phyloP scores from a whole-genome alignment of 108 stramenopile genomes.

The Cylindrotheca fusiformis region DNA sequence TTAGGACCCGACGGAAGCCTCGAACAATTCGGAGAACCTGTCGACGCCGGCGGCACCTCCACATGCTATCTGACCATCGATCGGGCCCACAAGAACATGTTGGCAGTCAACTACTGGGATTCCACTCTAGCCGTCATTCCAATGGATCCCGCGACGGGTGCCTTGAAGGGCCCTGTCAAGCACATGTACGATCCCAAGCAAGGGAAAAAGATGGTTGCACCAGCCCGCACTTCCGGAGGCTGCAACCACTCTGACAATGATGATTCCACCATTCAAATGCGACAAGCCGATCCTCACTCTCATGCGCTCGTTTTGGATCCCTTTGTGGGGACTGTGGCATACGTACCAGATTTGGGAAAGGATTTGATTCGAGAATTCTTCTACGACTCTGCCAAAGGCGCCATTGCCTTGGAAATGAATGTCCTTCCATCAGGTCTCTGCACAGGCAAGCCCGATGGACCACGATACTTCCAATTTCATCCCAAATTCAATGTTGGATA shows the following conservation, averaged over 20 bases:
- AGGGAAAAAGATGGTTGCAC: constrained; percentile 64
- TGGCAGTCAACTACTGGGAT: constrained; percentile 96
- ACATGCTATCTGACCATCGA: constrained; percentile 96
- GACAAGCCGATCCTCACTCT: constrained; percentile 94
- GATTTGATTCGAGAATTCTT: constrained; percentile 81
- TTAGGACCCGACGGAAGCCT: constrained; percentile 65
- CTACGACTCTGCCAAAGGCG: constrained; percentile 60
- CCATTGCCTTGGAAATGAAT: constrained; percentile 65
- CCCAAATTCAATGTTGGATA: constrained; percentile 83
- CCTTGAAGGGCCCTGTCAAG: constrained; percentile 54
- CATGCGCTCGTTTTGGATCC: constrained; percentile 95
- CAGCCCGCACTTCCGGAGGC: constrained; percentile 62
- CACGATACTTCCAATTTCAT: constrained; percentile 90
- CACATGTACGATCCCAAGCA: constrained; percentile 61
- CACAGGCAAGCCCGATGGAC: constrained; percentile 87
- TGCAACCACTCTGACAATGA: constrained; percentile 89
- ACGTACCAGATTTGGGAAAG: constrained; percentile 91
- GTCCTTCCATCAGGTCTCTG: constrained; percentile 75
- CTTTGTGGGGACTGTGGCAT: constrained; percentile 83
- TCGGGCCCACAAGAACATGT: constrained; percentile 62
- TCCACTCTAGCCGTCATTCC: constrained; percentile 86
- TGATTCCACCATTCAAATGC: constrained; percentile 68
- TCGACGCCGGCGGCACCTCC: constrained; percentile 87
- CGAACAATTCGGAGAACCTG: constrained; percentile 54
- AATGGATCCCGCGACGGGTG: constrained; percentile 62